Evolutionary conservation across 805 yeast species (phyloP), one percentile per base, ranked within the genome.

Genomic region (Saccharomyces eubayanus): DNA sequence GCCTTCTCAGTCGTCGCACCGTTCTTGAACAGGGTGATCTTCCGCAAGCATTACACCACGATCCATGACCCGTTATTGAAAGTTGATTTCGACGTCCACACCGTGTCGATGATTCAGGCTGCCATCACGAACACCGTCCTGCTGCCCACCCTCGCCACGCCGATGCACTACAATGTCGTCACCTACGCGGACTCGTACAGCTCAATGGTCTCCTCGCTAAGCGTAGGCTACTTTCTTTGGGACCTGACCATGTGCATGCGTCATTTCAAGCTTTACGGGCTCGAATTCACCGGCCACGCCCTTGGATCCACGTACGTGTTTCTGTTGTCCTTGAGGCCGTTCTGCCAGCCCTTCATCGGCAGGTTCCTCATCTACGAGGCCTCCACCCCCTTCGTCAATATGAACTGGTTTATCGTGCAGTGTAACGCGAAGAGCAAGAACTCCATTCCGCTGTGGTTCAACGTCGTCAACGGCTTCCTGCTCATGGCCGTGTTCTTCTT

Each of bases 371-470:
- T 87, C 50, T 94, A 87, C 70, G 99, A 94, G 72, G 77, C 87
- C 45, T 85, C 96, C 48, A 88, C 97, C 1, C 98, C 98, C 8
- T 94, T 94, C 71, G 96, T 94, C 57, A 95, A 94, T 70, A 68
- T 88, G 66, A 89, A 94, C 69, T 94, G 97, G 97, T 91, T 85
- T 69, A 83, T 89, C 31, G 78, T 86, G 31, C 84, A 87, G 62
- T 74, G 29, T 30, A 9, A 46, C 12, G 11, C 47, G 28, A 48
- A 41, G 51, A 16, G 47, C 43, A 3, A 48, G 45, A 16, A 46
- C 47, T 59, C 60, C 31, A 55, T 53, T 51, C 83, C 87, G 46
- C 75, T 74, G 27, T 74, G 64, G 57, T 53, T 81, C 10, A 79
- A 82, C 51, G 65, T 80, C 14, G 61, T 84, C 60, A 94, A 94